These are phyloP conservation scores for Escovopsis sp. DNA, from an alignment of 2,329 filamentous ascomycete species.

Conservation along the genomic window DNA sequence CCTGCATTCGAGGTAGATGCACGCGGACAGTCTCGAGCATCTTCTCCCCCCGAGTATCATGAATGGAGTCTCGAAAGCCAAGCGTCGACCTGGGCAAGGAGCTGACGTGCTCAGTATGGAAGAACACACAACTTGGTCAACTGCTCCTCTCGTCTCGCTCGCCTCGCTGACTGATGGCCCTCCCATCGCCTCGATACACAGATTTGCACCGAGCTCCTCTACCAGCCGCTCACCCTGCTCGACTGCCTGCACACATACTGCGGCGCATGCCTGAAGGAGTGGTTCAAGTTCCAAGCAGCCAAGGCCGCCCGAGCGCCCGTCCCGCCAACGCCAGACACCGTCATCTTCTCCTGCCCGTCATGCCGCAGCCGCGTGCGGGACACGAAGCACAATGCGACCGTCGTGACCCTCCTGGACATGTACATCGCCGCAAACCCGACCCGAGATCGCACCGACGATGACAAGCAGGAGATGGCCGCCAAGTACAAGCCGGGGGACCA, in stretches of 20 bases:
- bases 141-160: neutral
- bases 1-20: too few species aligned
- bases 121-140: neutral
- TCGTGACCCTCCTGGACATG: conserved; percentile 82
- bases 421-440: conserved; percentile 67
- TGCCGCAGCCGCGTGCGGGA: conserved; percentile 78
- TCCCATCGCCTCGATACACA: conserved; percentile 20
- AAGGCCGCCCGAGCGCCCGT: conserved; percentile 36
- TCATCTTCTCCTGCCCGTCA: conserved; percentile 74
- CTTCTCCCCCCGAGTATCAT: conserved; percentile 11
- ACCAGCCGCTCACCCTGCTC: conserved; percentile 78
- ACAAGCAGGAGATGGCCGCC: conserved; percentile 60
- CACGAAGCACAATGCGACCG: conserved; percentile 79
- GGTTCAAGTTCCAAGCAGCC: conserved; percentile 72
- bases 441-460: conserved; percentile 51
- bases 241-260: conserved; percentile 95
- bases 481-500: conserved; percentile 73
- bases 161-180: neutral
- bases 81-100: conserved; percentile 75
- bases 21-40: too few species aligned
- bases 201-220: conserved; percentile 95
- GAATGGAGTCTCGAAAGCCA: conserved; percentile 37
- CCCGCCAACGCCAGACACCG: conserved; percentile 31
- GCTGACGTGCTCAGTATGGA: conserved; percentile 80
- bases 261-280: conserved; percentile 87